Evolutionary conservation across 2,329 filamentous ascomycete genomes (phyloP), one percentile per base, ranked within the genome.

Genomic region (Penicillium sp.): DNA sequence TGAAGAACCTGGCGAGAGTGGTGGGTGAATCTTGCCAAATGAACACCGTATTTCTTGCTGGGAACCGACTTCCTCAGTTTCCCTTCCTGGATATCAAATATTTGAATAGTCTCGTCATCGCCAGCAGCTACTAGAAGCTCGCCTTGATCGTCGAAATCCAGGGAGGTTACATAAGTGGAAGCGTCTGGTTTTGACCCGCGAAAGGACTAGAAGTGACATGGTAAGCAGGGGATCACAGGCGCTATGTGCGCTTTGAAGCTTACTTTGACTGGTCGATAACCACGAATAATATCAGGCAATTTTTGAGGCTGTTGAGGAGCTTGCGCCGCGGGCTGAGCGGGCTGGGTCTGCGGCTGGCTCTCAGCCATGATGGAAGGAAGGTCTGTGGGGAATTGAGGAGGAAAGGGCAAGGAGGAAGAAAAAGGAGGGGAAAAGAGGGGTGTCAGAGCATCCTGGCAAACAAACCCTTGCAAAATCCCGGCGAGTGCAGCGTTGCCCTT

Each of bases 71-170:
- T 97, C 32, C 88, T 86, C 54, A 89, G 84, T 45, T 86, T 86
- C 4, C 93, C 93, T 51, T 95, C 89, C 58, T 86, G 87, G 48
- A 94, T 84, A 58, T 93, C 94, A 72, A 94, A 98, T 20, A 98
- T 83, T 60, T 97, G 90, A 48, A 98, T 86, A 3, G 87, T 94
- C 64, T 96, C 90, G 66, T 98, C 93, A 70, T 87, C 89, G 53
- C 90, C 87, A 4, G 89, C 87, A 0, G 90, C 87, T 68, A 98
- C 88, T 44, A 94, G 79, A 34, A 91, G 86, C 65, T 96, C 89
- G 64, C 93, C 93, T 29, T 87, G 85, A 70, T 97, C 90, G 66
- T 97, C 90, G 63, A 95, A 98, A 71, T 98, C 91, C 56, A 98
- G 80, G 2, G 91, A 97, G 7, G 93, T 85, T 44, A 96, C 81